A percentile compares a stretch with the other conserved stretches of the same genome.
phyloP scores from a whole-genome alignment of 192 early-diverging fungal species.

The Backusella luteola region DNA sequence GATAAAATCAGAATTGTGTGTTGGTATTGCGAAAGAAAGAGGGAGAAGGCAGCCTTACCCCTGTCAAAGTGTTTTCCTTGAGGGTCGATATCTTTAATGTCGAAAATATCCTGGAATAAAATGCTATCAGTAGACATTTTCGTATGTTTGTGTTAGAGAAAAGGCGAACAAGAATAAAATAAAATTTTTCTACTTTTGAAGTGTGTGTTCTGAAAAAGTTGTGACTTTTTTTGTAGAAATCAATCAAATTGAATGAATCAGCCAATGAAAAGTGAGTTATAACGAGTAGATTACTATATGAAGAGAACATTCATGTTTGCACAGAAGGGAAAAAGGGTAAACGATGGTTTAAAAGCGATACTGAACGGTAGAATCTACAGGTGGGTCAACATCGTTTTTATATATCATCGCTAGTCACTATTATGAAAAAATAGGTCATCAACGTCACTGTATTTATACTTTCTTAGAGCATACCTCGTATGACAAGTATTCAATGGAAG shows the following conservation, averaged over 20 bases:
- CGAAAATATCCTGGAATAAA: constrained; percentile 87
- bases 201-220: neutral
- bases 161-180: neutral
- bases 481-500: too few species aligned
- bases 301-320: too few species aligned
- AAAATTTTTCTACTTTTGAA: neutral
- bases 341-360: too few species aligned
- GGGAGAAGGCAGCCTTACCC: constrained; percentile 45
- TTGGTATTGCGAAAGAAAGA: neutral
- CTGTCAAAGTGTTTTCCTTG: constrained; percentile 94
- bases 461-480: too few species aligned
- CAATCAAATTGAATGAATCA: neutral
- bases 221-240: neutral
- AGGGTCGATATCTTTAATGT: constrained; percentile 84
- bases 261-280: too few species aligned
- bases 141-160: neutral
- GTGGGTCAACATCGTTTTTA: too few species aligned
- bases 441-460: too few species aligned
- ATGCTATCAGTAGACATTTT: constrained; percentile 63
- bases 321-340: too few species aligned
- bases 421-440: too few species aligned
- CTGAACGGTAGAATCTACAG: too few species aligned
- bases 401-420: too few species aligned
- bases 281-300: too few species aligned
- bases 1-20: neutral